Conservation (phyloP, 352 stramenopile species). For the Albugo laibachii region DNA sequence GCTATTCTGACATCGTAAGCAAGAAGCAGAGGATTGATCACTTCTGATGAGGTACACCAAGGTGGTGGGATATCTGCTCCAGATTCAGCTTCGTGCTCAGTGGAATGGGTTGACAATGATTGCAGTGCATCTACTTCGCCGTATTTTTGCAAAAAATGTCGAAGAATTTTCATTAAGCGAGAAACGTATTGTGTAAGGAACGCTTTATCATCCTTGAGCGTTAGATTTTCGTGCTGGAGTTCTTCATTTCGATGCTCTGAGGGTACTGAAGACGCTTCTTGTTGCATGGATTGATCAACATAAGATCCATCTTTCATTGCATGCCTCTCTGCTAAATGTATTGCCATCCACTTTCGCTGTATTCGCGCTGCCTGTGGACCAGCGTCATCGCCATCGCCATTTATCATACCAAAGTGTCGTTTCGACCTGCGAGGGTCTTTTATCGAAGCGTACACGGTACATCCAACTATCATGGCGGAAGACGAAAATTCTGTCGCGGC, state of each 20-base stretch:
- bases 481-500: slow-evolving; percentile 31
- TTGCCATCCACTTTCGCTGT: no score
- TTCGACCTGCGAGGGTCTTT: no score
- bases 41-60: slow-evolving; percentile 50
- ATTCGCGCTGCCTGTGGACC: no score
- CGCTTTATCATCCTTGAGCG: slow-evolving; percentile 21
- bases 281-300: no score
- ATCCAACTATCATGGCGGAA: slow-evolving; percentile 17
- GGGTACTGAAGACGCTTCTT: no score
- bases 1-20: slow-evolving; percentile 64
- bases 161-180: slow-evolving; percentile 36
- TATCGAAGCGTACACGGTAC: no score
- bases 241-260: no score
- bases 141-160: slow-evolving; percentile 32
- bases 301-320: no score
- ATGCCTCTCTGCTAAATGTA: no score
- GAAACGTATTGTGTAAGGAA: slow-evolving; percentile 51
- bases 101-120: slow-evolving; percentile 5
- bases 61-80: slow-evolving; percentile 14
- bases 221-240: no score
- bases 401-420: no score
- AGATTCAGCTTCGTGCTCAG: slow-evolving; percentile 6
- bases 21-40: slow-evolving; percentile 49
- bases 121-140: slow-evolving; percentile 59
- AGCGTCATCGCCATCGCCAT: no score